Percentiles rank a stretch among this genome's conserved stretches.
Evolutionary conservation across 805 yeast species (phyloP).

Genomic region (Wickerhamomyces hampshirensis): DNA sequence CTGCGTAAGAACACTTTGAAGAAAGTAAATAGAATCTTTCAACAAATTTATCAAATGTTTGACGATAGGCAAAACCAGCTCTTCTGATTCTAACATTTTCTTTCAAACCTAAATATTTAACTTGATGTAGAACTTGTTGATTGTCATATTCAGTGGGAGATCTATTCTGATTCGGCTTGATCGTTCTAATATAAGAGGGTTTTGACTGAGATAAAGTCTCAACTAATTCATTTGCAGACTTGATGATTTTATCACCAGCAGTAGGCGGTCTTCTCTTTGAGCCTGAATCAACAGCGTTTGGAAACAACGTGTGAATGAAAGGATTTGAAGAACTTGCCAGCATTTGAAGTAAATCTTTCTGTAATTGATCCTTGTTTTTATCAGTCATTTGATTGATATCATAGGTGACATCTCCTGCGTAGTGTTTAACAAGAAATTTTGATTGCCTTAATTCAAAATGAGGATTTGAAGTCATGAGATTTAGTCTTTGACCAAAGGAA

Average conservation of each 20-base stretch:
- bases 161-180: slow-evolving; percentile 92
- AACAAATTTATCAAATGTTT: slow-evolving; percentile 92
- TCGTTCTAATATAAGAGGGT: slow-evolving; percentile 95
- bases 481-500: slow-evolving; percentile 87
- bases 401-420: slow-evolving; percentile 97
- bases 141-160: slow-evolving; percentile 87
- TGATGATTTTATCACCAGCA: slow-evolving; percentile 91
- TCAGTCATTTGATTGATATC: slow-evolving; percentile 90
- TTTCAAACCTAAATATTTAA: slow-evolving; percentile 91
- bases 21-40: slow-evolving; percentile 89
- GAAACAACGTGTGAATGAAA: slow-evolving; percentile 59
- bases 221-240: slow-evolving; percentile 85
- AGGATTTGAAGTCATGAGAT: slow-evolving; percentile 73
- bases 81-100: slow-evolving; percentile 97
- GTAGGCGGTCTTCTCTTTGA: slow-evolving; percentile 87
- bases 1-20: slow-evolving; percentile 88
- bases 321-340: slow-evolving; percentile 64
- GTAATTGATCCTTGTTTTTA: slow-evolving; percentile 91
- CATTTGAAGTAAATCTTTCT: slow-evolving; percentile 80
- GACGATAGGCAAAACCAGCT: slow-evolving; percentile 98
- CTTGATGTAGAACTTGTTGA: slow-evolving; percentile 88
- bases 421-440: slow-evolving; percentile 88
- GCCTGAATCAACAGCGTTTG: slow-evolving; percentile 59
- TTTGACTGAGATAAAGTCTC: slow-evolving; percentile 85
- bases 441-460: slow-evolving; percentile 86